These are phyloP conservation scores for Solanum hybrid DNA, from an alignment of 305 asterid genomes.

Conservation along the genomic window DNA sequence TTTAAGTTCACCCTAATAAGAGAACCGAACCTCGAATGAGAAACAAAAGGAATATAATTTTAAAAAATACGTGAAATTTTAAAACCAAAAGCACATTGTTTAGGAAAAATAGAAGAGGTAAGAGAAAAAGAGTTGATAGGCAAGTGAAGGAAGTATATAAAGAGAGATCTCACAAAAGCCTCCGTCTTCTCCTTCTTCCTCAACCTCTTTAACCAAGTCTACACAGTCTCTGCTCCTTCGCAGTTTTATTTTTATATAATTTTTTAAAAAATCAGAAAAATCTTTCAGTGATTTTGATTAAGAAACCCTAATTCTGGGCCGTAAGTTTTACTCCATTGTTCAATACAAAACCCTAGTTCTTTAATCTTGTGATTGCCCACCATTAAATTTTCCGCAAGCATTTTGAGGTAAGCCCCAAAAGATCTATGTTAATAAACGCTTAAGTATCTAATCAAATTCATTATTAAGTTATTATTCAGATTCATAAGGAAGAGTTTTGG, in stretches of 20 bases:
- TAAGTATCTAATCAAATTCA: neutral
- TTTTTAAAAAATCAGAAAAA: neutral
- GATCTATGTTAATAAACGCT: neutral
- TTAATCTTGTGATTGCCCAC: neutral
- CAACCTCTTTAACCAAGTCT: neutral
- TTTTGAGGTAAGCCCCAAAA: conserved; percentile 10
- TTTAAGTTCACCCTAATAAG: neutral
- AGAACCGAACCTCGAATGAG: neutral
- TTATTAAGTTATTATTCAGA: neutral
- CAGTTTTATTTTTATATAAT: neutral
- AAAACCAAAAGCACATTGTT: neutral
- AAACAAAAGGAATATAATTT: neutral
- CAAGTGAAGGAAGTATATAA: neutral
- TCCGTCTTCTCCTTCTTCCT: neutral
- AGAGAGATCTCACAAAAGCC: neutral
- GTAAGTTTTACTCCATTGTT: neutral
- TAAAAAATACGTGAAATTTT: neutral
- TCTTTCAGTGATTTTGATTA: neutral
- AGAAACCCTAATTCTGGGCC: neutral
- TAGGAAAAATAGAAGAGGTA: neutral
- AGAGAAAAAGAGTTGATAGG: neutral
- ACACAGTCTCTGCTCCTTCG: neutral
- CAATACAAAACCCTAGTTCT: conserved; percentile 2
- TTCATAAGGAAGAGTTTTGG: neutral
- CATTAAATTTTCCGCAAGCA: neutral